Conservation (phyloP, 2,329 filamentous ascomycete genomes). For the Talaromyces sp. region DNA sequence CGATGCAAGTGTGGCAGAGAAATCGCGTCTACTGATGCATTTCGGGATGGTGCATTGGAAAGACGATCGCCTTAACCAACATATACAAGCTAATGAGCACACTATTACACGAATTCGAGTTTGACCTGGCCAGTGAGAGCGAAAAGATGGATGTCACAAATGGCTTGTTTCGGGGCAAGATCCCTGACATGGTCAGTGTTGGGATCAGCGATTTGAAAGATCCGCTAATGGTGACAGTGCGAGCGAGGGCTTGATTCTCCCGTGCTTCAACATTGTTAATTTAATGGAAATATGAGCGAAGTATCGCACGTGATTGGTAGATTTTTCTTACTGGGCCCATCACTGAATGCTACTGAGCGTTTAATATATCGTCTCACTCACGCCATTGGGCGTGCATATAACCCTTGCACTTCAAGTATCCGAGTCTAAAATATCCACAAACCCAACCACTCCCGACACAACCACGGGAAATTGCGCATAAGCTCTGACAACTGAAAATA, state of each 20-base stretch:
- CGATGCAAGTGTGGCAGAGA: conserved; percentile 10
- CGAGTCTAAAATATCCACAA: neutral
- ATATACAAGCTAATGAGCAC: conserved; percentile 30
- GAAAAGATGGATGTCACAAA: neutral
- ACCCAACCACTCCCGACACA: neutral
- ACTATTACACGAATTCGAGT: conserved; percentile 23
- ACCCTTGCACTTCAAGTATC: no score
- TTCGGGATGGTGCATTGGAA: conserved; percentile 33
- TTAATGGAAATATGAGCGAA: neutral
- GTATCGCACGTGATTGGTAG: no score
- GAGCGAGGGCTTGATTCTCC: neutral
- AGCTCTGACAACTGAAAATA: neutral
- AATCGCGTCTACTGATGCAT: conserved; percentile 25
- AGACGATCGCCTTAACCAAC: conserved; percentile 27
- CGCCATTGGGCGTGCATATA: no score
- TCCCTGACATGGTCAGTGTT: conserved; percentile 3
- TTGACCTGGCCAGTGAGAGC: conserved; percentile 23
- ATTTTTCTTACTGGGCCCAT: neutral
- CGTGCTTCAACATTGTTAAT: no score
- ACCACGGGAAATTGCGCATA: neutral
- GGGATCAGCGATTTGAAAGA: conserved; percentile 7
- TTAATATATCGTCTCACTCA: no score
- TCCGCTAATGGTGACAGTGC: neutral
- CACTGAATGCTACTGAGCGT: neutral
- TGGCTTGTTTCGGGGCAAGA: neutral